phyloP scores from a whole-genome alignment of 2,329 filamentous ascomycete species.

The Fusarium tanahbumbuense region DNA sequence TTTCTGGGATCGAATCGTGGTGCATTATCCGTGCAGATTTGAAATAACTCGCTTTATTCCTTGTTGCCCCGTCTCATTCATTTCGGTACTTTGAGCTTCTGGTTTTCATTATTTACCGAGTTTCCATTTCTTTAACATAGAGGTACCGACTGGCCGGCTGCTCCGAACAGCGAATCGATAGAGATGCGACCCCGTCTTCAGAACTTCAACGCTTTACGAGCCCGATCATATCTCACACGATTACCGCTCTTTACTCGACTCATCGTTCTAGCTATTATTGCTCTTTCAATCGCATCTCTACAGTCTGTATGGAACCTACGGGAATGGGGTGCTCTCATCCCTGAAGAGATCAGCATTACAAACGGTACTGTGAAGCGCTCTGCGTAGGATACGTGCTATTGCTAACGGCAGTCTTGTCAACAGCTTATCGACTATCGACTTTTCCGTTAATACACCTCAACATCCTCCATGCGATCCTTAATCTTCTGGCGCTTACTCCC shows the following conservation, averaged over 20 bases:
- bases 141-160: conserved; percentile 37
- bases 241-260: conserved; percentile 88
- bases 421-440: conserved; percentile 93
- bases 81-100: neutral
- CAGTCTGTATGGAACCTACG: conserved; percentile 77
- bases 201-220: conserved; percentile 75
- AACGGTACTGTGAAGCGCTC: conserved; percentile 65
- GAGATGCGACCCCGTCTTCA: conserved; percentile 50
- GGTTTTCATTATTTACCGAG: neutral
- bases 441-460: conserved; percentile 88
- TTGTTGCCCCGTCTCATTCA: neutral
- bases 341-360: conserved; percentile 76
- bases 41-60: neutral
- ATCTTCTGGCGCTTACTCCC: conserved; percentile 84
- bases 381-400: neutral
- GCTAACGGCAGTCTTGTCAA: conserved; percentile 11
- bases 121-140: conserved; percentile 1
- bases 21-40: conserved; percentile 2
- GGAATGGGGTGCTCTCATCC: conserved; percentile 83
- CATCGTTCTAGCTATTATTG: conserved; percentile 72
- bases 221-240: conserved; percentile 83
- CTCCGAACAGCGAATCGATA: conserved; percentile 43
- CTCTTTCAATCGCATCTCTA: conserved; percentile 72
- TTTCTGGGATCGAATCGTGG: conserved; percentile 17
- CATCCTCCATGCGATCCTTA: conserved; percentile 83